Percentiles rank a stretch among this genome's conserved stretches.
These are phyloP conservation scores for Pyrenophora teres DNA, from an alignment of 2,329 filamentous ascomycete species.

Conservation along the genomic window DNA sequence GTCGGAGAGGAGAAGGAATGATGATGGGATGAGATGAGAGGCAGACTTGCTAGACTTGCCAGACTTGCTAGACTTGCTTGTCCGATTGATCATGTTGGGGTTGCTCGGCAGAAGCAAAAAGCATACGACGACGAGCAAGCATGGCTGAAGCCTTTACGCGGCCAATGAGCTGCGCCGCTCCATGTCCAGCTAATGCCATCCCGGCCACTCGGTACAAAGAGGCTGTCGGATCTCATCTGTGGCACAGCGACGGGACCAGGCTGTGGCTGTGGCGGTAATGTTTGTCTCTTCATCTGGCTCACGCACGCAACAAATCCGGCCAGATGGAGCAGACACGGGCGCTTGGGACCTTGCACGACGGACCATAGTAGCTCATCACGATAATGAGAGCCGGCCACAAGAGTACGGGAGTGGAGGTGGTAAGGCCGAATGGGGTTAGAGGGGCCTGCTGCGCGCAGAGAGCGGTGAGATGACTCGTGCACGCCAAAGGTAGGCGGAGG, in stretches of 20 bases:
- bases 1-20: conserved; percentile 3
- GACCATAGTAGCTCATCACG: conserved; percentile 27
- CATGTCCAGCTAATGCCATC: conserved; percentile 4
- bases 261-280: conserved; percentile 40
- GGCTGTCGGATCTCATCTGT: conserved; percentile 25
- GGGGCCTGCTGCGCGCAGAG: conserved; percentile 24
- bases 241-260: conserved; percentile 31
- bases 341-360: conserved; percentile 34
- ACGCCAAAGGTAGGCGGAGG: conserved; percentile 26
- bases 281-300: conserved; percentile 30
- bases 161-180: conserved; percentile 23
- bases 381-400: conserved; percentile 34
- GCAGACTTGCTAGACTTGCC: background rate
- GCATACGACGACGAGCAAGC: conserved; percentile 9
- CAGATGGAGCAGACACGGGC: conserved; percentile 23
- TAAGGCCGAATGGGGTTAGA: conserved; percentile 27
- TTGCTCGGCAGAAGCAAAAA: conserved; percentile 13
- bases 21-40: too few relatives aligned
- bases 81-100: conserved; percentile 5
- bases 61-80: conserved; percentile 4
- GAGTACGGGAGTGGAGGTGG: conserved; percentile 23
- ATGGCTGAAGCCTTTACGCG: conserved; percentile 11
- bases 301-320: conserved; percentile 28
- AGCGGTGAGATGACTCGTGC: conserved; percentile 48
- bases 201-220: conserved; percentile 28